phyloP scores from a whole-genome alignment of 305 asterid genomes.

The Fraxinus greggii region DNA sequence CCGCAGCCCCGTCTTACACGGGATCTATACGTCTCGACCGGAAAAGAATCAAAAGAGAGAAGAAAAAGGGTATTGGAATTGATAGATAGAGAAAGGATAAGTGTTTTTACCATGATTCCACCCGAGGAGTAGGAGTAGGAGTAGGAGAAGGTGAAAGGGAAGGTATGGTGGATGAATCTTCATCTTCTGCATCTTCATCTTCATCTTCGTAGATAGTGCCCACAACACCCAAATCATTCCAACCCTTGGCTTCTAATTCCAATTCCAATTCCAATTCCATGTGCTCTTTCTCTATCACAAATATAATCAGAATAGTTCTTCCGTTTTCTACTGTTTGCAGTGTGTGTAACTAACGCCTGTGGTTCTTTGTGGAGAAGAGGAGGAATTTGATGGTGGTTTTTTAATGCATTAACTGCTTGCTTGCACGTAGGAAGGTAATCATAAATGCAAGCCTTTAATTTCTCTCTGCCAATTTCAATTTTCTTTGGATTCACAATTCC shows the following conservation, averaged over 20 bases:
- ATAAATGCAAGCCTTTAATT: slow-evolving; percentile 12
- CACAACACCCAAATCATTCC: slow-evolving; percentile 39
- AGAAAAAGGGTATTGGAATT: background rate
- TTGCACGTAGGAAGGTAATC: slow-evolving; percentile 7
- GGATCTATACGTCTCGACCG: background rate
- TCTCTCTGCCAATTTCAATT: background rate
- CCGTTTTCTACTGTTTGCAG: background rate
- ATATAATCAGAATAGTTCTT: background rate
- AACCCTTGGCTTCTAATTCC: slow-evolving; percentile 13
- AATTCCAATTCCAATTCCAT: background rate
- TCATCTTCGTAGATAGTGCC: slow-evolving; percentile 47
- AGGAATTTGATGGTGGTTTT: background rate
- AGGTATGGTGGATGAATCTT: slow-evolving; percentile 25
- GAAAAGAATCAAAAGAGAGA: background rate
- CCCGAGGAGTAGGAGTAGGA: slow-evolving; percentile 25
- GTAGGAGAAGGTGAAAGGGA: slow-evolving; percentile 35
- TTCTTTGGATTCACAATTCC: background rate
- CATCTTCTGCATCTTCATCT: slow-evolving; percentile 10
- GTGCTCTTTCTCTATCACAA: background rate
- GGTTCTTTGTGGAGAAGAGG: background rate
- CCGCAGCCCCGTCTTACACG: background rate
- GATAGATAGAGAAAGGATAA: background rate
- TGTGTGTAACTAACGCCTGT: background rate
- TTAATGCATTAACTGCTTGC: slow-evolving; percentile 14
- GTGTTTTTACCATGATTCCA: slow-evolving; percentile 31